A percentile compares a stretch with the other conserved stretches of the same genome.
These are phyloP conservation scores for Torulaspora quercuum DNA, from an alignment of 805 yeast genomes.

Conservation along the genomic window DNA sequence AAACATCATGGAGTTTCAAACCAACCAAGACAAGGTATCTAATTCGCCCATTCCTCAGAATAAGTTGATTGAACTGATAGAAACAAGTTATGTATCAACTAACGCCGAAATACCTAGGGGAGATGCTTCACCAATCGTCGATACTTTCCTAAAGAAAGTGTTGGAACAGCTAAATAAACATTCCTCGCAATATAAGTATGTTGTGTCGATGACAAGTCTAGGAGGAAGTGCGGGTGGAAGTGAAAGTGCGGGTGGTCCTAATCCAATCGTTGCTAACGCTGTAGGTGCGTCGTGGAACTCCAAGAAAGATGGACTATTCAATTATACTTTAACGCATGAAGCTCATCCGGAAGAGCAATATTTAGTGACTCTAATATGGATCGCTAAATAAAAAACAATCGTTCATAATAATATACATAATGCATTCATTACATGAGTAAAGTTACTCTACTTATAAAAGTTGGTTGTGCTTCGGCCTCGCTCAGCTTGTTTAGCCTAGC, in stretches of 20 bases:
- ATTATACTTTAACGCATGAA: slow-evolving; percentile 33
- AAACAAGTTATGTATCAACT: slow-evolving; percentile 11
- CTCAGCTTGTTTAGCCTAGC: slow-evolving; percentile 20
- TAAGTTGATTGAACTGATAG: slow-evolving; percentile 21
- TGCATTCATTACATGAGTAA: slow-evolving; percentile 1
- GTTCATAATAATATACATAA: slow-evolving; percentile 4
- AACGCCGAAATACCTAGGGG: slow-evolving; percentile 4
- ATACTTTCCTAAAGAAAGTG: slow-evolving; percentile 34
- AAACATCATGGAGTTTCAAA: slow-evolving; percentile 19
- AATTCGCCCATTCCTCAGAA: slow-evolving; percentile 24
- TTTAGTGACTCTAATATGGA: slow-evolving; percentile 36
- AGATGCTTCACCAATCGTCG: slow-evolving; percentile 12
- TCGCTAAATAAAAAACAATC: slow-evolving; percentile 21
- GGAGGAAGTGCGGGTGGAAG: slow-evolving; percentile 22
- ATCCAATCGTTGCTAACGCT: slow-evolving; percentile 33
- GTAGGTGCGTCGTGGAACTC: slow-evolving; percentile 59
- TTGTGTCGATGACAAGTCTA: slow-evolving; percentile 45
- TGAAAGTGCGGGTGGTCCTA: slow-evolving; percentile 13
- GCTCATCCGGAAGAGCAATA: slow-evolving; percentile 15
- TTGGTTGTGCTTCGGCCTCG: slow-evolving; percentile 23
- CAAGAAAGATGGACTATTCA: slow-evolving; percentile 51
- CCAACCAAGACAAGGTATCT: slow-evolving; percentile 18
- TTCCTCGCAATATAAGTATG: slow-evolving; percentile 56
- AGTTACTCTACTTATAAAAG: slow-evolving; percentile 27
- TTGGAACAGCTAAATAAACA: slow-evolving; percentile 40